Conservation (phyloP, 768 basidiomycete species). For the Tulasnella sp. region DNA sequence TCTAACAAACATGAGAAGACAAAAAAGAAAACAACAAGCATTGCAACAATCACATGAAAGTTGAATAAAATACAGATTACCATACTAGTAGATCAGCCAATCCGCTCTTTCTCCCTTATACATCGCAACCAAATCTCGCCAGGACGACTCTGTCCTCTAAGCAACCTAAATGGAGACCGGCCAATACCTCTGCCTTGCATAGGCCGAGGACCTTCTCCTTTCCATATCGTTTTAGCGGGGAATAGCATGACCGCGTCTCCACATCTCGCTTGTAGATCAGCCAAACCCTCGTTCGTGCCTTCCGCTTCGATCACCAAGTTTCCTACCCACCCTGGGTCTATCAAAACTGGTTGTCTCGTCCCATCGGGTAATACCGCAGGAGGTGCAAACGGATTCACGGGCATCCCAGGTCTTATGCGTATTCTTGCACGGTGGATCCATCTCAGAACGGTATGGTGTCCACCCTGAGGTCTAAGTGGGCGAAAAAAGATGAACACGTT, state of each 20-base stretch:
- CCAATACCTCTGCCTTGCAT: constrained; percentile 34
- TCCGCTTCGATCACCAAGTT: constrained; percentile 73
- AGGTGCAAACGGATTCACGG: constrained; percentile 27
- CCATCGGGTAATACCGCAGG: constrained; percentile 39
- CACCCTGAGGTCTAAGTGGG: constrained; percentile 78
- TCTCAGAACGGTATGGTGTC: constrained; percentile 65
- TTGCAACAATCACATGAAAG: too few species aligned
- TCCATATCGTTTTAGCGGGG: constrained; percentile 28
- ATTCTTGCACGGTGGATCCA: constrained; percentile 79
- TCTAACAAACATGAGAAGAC: too few species aligned
- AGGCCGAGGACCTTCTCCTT: constrained; percentile 19
- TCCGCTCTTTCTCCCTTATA: constrained; percentile 51
- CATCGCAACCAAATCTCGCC: constrained; percentile 60
- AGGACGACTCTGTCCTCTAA: constrained; percentile 63
- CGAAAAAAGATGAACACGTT: constrained; percentile 1
- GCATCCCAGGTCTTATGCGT: constrained; percentile 35
- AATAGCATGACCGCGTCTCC: constrained; percentile 54
- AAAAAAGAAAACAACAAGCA: too few species aligned
- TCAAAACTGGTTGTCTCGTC: constrained; percentile 33
- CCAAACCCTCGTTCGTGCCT: constrained; percentile 73
- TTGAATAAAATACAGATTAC: too few species aligned
- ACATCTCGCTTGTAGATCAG: constrained; percentile 63
- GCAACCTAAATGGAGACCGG: constrained; percentile 47
- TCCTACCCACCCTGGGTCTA: constrained; percentile 76
- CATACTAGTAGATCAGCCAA: too few species aligned